Evolutionary conservation across 116 monocot genomes (phyloP), one percentile per base, ranked within the genome.

Genomic region (Iris pallida): DNA sequence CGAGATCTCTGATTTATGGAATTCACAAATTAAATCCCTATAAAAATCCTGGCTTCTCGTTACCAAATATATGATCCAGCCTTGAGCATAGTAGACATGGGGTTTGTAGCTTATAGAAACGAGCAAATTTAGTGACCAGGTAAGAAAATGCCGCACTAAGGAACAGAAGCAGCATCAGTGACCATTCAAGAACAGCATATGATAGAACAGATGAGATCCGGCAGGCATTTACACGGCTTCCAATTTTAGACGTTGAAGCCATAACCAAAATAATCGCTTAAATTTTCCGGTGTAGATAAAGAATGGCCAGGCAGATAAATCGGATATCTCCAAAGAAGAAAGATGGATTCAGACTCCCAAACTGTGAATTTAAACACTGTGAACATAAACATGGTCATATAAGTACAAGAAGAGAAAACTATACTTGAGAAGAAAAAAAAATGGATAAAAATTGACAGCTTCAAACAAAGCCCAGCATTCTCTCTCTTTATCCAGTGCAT

Each of bases 41-140:
- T 79, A 92, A 66, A 66, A 84, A 84, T 8, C 69, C 77, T 45
- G 82, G 75, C 47, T 75, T 76, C 71, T 86, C 86, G 55, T 69
- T 64, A 14, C 84, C 85, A 66, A 92, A 30, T 9, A 92, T 44
- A 65, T 84, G 86, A 70, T 93, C 93, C 3, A 93, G 71, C 72
- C 90, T 93, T 18, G 98, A 90, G 78, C 98, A 98, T n/a, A 98
- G 68, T 10, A 90, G 74, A 49, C 98, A 98, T 10, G 98, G 98
- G 4, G 80, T 75, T 61, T 85, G 90, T 67, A 98, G 78, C 64
- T 86, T 82, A 64, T 70, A 90, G 15, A 66, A 41, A 57, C 65
- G 75, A 51, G 88, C 90, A 69, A 98, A 86, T 75, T 73, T 83
- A 10, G 83, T 82, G 17, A 82, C 81, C 8, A 88, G 18, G 72